phyloP scores from a whole-genome alignment of 2,329 filamentous ascomycete species.

The Cladophialophora psammophila region DNA sequence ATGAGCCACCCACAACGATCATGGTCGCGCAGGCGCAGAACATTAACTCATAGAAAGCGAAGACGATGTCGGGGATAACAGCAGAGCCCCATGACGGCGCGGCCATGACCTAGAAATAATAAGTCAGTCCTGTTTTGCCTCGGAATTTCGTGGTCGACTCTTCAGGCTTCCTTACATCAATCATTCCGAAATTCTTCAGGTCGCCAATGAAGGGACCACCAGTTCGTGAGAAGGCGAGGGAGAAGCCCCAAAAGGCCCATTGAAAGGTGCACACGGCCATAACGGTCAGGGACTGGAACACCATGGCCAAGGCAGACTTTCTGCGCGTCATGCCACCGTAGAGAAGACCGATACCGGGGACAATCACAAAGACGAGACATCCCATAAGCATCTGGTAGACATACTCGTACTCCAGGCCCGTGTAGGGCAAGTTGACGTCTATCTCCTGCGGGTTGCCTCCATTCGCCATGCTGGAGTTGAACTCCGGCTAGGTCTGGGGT shows the following conservation, averaged over 20 bases:
- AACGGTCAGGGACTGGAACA: conserved; percentile 69
- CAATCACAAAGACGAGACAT: conserved; percentile 71
- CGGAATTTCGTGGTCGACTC: background rate
- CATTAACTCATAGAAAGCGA: conserved; percentile 70
- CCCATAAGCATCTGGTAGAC: conserved; percentile 65
- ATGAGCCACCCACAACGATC: conserved; percentile 70
- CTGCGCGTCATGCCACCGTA: conserved; percentile 69
- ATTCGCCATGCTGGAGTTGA: conserved; percentile 53
- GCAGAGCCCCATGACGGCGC: conserved; percentile 66
- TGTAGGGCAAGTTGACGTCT: conserved; percentile 66
- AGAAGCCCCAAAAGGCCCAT: conserved; percentile 73
- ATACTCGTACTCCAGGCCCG: conserved; percentile 67
- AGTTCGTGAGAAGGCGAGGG: conserved; percentile 66
- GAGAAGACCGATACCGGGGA: conserved; percentile 70
- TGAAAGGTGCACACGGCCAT: conserved; percentile 57
- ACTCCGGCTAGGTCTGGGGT: conserved; percentile 35
- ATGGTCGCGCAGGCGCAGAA: conserved; percentile 65
- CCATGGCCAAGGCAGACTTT: conserved; percentile 67
- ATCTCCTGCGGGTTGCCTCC: conserved; percentile 62
- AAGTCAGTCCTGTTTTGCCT: conserved; percentile 1
- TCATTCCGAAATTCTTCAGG: conserved; percentile 67
- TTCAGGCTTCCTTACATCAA: conserved; percentile 72
- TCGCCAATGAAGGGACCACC: conserved; percentile 70
- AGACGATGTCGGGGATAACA: conserved; percentile 69
- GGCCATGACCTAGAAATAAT: conserved; percentile 44